Percentiles rank a stretch among this genome's conserved stretches.
phyloP scores from a whole-genome alignment of 2,329 filamentous ascomycete genomes.

The Ceratocystiopsis brevicomis region DNA sequence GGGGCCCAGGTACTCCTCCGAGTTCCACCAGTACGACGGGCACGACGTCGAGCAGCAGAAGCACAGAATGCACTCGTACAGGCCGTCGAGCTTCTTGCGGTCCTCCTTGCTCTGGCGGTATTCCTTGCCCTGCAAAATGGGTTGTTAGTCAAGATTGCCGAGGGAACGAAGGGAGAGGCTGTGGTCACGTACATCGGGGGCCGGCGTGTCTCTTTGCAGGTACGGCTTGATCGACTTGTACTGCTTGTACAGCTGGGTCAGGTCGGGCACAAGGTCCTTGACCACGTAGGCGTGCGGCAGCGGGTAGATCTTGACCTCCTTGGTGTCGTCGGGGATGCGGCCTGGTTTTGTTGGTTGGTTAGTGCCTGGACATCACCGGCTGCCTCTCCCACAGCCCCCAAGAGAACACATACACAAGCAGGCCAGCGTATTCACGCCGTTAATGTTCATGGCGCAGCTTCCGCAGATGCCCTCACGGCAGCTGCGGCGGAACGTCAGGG shows the following conservation, averaged over 20 bases:
- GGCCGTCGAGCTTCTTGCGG: slow-evolving; percentile 87
- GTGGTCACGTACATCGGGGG: slow-evolving; percentile 51
- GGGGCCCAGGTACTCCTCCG: slow-evolving; percentile 92
- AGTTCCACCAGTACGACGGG: slow-evolving; percentile 99
- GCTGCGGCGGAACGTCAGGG: slow-evolving; percentile 84
- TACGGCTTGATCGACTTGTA: slow-evolving; percentile 99
- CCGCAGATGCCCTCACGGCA: slow-evolving; percentile 98
- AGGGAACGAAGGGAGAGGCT: slow-evolving; percentile 3
- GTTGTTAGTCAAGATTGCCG: neutral
- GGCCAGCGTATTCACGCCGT: slow-evolving; percentile 92
- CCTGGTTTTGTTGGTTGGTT: slow-evolving; percentile 31
- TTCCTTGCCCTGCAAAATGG: slow-evolving; percentile 59
- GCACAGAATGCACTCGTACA: slow-evolving; percentile 98
- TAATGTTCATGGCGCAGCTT: slow-evolving; percentile 99
- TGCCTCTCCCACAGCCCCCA: no score
- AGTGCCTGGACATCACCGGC: neutral
- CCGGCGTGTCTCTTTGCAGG: slow-evolving; percentile 72
- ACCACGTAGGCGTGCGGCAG: slow-evolving; percentile 97
- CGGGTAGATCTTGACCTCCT: slow-evolving; percentile 89
- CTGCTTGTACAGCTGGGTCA: slow-evolving; percentile 99
- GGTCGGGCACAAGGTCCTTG: slow-evolving; percentile 93
- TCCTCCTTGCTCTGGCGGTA: slow-evolving; percentile 81
- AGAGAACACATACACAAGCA: slow-evolving; percentile 70
- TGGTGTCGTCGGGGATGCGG: slow-evolving; percentile 75
- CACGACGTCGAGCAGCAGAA: slow-evolving; percentile 98